Evolutionary conservation across 2,329 filamentous ascomycete species (phyloP).

Genomic region (Elsinoe necatrix): DNA sequence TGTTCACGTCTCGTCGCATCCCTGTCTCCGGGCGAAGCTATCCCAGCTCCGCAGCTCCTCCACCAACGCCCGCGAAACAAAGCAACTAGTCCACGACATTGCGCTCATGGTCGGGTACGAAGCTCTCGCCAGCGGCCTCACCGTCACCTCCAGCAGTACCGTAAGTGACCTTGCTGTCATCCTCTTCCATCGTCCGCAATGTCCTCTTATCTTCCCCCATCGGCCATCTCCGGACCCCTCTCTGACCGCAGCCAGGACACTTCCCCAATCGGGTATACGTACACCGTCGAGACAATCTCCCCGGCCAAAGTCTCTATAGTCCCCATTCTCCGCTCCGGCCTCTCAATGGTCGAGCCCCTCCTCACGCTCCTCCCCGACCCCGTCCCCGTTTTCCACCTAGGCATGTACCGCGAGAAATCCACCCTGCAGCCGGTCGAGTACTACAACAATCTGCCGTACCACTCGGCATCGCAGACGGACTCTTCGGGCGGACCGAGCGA

Average conservation of each 20-base stretch:
- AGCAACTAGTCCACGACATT: conserved; percentile 77
- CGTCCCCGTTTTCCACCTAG: conserved; percentile 84
- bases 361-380: conserved; percentile 60
- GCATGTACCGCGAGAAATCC: conserved; percentile 82
- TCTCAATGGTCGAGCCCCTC: conserved; percentile 66
- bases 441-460: conserved; percentile 92
- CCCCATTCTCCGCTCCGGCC: conserved; percentile 83
- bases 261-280: conserved; percentile 71
- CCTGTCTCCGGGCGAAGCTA: conserved; percentile 79
- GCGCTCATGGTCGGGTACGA: conserved; percentile 73
- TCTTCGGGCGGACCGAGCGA: conserved; percentile 35
- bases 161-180: conserved; percentile 42
- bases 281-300: conserved; percentile 55
- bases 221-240: conserved; percentile 9
- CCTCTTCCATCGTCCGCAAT: conserved; percentile 9
- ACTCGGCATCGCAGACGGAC: conserved; percentile 39
- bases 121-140: conserved; percentile 60
- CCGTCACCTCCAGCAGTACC: conserved; percentile 50
- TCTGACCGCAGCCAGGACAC: conserved; percentile 47
- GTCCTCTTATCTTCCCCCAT: conserved; percentile 9
- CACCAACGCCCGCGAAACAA: conserved; percentile 66
- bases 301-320: conserved; percentile 69
- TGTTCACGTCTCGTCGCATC: conserved; percentile 72
- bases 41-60: conserved; percentile 72
- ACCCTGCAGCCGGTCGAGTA: conserved; percentile 89